A percentile compares a stretch with the other conserved stretches of the same genome.
These are phyloP conservation scores for Parmelia sp. DNA, from an alignment of 495 filamentous ascomycete genomes.

Conservation along the genomic window DNA sequence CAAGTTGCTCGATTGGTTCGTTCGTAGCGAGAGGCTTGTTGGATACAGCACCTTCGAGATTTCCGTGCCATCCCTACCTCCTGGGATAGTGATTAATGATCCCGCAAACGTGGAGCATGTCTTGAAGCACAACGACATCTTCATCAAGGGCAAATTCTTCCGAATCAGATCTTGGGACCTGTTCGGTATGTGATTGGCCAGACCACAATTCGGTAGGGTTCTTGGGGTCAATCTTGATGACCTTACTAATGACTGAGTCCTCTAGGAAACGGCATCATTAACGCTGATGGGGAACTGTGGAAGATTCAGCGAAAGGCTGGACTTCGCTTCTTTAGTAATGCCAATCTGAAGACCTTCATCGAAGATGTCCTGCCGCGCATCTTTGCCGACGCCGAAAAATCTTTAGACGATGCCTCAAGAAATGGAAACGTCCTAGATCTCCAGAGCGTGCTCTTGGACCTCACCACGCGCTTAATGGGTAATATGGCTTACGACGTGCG, in stretches of 20 bases:
- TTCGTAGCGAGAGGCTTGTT: slow-evolving; percentile 46
- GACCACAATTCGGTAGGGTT: neutral
- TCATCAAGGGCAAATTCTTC: slow-evolving; percentile 53
- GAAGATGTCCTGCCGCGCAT: slow-evolving; percentile 49
- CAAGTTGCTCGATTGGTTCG: slow-evolving; percentile 54
- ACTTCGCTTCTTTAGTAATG: slow-evolving; percentile 48
- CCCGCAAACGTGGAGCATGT: slow-evolving; percentile 53
- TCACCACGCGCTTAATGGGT: slow-evolving; percentile 55
- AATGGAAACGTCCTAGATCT: slow-evolving; percentile 39
- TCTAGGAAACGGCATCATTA: slow-evolving; percentile 55
- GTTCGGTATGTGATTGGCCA: slow-evolving; percentile 38
- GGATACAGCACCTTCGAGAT: slow-evolving; percentile 52
- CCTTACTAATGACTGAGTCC: slow-evolving; percentile 2
- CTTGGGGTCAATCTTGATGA: neutral
- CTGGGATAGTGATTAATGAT: slow-evolving; percentile 54
- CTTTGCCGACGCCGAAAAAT: slow-evolving; percentile 35
- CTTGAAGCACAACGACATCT: slow-evolving; percentile 51
- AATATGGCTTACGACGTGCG: slow-evolving; percentile 53
- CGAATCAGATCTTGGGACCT: slow-evolving; percentile 52
- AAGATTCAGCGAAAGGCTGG: slow-evolving; percentile 55
- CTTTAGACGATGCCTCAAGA: slow-evolving; percentile 30
- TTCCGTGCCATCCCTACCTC: slow-evolving; percentile 50
- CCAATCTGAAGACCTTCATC: slow-evolving; percentile 50
- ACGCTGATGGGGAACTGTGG: slow-evolving; percentile 56
- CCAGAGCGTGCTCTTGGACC: slow-evolving; percentile 50